Evolutionary conservation across 768 basidiomycete genomes (phyloP), one percentile per base, ranked within the genome.

Genomic region (Leccinum uliginosum): DNA sequence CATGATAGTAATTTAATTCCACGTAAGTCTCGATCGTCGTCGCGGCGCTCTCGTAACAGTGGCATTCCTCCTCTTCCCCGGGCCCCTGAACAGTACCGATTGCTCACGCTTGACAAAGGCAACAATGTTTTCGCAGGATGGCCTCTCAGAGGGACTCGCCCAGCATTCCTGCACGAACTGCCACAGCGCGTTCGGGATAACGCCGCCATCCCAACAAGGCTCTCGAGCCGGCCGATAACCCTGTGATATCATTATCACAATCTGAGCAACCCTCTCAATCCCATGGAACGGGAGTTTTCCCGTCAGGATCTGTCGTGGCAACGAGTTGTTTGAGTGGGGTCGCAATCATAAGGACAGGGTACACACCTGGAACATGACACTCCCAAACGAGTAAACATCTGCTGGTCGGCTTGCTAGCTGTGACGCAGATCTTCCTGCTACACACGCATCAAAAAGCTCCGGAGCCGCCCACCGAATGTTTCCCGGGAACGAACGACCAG

Each of bases 401-500:
- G 62, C 58, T 52, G 50, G 45, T 46, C 14, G 52, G 44, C 52
- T 62, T 26, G 60, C 57, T 17, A 55, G n/a, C 5, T 56, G 64
- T 11, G 54, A 48, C 23, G 34, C 23, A 1, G 52, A 40, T 10
- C 19, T 23, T 1, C 10, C 52, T 15, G 59, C 57, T 43, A 14
- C 27, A 23, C 51, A 34, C 11, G 35, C 32, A 1, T 51, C 6
- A 4, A 71, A 21, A 17, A 72, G 59, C 12, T 70, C 69, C 1
- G 70, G 69, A 2, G 69, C 69, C 11, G 70, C 66, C 69, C 69
- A 70, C 27, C 70, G 59, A 34, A 70, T 55, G 26, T 71, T 70
- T 3, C 70, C 63, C 1, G 61, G 67, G 35, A 64, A 59, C 4
- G 53, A 47, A n/a, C 55, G 10, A 1, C 49, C 59, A 3, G 54